Evolutionary conservation across 2,329 filamentous ascomycete species (phyloP), one percentile per base, ranked within the genome.

Genomic region (Aureobasidium sp.): DNA sequence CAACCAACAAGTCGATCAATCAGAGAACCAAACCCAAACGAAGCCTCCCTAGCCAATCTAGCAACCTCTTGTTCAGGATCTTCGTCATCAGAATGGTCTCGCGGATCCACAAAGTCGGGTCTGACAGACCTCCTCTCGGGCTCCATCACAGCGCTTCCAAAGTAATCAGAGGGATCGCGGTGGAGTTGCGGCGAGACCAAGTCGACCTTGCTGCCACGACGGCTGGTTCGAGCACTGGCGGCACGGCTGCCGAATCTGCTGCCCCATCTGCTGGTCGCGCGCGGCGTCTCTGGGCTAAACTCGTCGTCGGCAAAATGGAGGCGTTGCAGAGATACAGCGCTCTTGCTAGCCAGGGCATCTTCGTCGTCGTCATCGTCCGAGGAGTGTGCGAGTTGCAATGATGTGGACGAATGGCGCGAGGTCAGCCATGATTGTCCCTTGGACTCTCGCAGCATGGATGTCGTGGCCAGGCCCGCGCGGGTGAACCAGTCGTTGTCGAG

Each of bases 371-470:
- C 55, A 40, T 59, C 60, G 47, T 53, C 57, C 6, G 60, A 57
- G 37, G 49, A 50, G 19, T 57, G 23, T 37, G 27, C n/a, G 27
- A 64, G 55, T 10, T 78, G 76, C 2, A 84, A 72, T 47, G 77
- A 80, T 0, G 82, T 84, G 0, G 78, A 79, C 62, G 78, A 82
- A 63, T 81, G 79, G 27, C 81, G 74, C 55, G 82, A 78, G 2
- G 76, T 74, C 3, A 85, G 74, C 83, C 83, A 85, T 60, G 78
- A 79, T 67, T 85, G 82, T n/a, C 83, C 83, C 65, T 85, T 85
- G 61, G 78, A 78, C 65, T 85, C 82, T 38, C 82, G 74, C 5
- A 81, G 78, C 21, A 82, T 77, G 4, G 80, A 78, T 2, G 82
- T 79, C 5, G 85, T 78, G 0, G 79, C 78, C 8, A 82, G 75